Conservation (phyloP, 495 filamentous ascomycete species). For the Aspergillus sparsus region DNA sequence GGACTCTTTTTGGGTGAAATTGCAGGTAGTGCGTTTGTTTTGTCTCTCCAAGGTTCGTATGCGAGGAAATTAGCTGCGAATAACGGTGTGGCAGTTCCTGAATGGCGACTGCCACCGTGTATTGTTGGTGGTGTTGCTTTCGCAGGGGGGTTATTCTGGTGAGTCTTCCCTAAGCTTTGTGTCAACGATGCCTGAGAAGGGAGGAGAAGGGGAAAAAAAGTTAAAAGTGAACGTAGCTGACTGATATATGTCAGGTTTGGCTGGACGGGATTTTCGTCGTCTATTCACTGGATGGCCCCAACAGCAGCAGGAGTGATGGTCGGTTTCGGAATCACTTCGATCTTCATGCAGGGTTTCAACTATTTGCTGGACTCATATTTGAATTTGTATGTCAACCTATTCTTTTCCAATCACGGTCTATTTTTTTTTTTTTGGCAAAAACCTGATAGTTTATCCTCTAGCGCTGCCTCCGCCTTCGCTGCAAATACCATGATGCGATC, state of each 20-base stretch:
- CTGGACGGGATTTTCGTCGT: conserved; percentile 32
- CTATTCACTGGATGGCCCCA: conserved; percentile 37
- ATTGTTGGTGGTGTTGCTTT: conserved; percentile 51
- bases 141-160: conserved; percentile 56
- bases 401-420: not conserved
- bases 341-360: conserved; percentile 39
- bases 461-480: conserved; percentile 79
- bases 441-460: conserved; percentile 20
- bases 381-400: conserved; percentile 63
- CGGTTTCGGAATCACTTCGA: conserved; percentile 33
- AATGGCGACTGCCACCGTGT: conserved; percentile 42
- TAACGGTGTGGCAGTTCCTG: conserved; percentile 29
- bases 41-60: conserved; percentile 30
- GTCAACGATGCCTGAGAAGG: too few relatives aligned
- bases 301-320: conserved; percentile 30
- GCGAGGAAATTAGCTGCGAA: conserved; percentile 30
- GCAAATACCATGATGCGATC: conserved; percentile 85
- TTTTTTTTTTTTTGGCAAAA: conserved; percentile 17
- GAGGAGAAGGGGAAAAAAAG: too few relatives aligned
- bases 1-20: conserved; percentile 36
- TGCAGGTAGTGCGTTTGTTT: conserved; percentile 25
- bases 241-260: conserved; percentile 40
- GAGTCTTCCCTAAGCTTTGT: not conserved
- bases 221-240: not conserved
- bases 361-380: conserved; percentile 38